A percentile compares a stretch with the other conserved stretches of the same genome.
Conservation (phyloP, 352 stramenopile species). For the Phytophthora macrochlamydospora region DNA sequence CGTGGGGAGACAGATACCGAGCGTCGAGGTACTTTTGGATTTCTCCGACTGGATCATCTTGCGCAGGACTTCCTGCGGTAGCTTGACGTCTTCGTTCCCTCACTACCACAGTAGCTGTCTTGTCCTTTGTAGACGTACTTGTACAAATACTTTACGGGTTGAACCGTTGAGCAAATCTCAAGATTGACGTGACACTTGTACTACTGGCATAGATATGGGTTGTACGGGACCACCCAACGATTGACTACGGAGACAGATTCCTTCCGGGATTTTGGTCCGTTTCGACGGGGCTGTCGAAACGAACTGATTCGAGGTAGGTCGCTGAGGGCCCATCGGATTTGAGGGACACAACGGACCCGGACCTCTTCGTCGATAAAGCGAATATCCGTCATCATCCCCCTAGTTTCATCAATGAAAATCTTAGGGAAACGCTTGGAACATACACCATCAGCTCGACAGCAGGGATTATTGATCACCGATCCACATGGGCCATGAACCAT, state of each 20-base stretch:
- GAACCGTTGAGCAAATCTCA: slow-evolving; percentile 43
- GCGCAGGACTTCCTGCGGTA: not conserved
- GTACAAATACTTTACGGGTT: slow-evolving; percentile 62
- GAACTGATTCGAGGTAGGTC: not conserved
- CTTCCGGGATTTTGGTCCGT: not conserved
- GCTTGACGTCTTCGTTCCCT: not conserved
- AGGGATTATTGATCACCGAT: too few relatives aligned
- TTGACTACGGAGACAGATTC: slow-evolving; percentile 16
- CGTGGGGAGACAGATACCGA: slow-evolving; percentile 1
- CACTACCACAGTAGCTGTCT: slow-evolving; percentile 28
- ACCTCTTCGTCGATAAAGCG: too few relatives aligned
- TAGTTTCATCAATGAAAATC: too few relatives aligned
- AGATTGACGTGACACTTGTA: slow-evolving; percentile 68
- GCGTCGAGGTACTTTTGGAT: slow-evolving; percentile 6
- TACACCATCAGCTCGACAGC: too few relatives aligned
- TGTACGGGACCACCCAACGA: slow-evolving; percentile 62
- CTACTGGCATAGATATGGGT: slow-evolving; percentile 50
- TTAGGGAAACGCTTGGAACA: too few relatives aligned
- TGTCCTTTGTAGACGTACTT: slow-evolving; percentile 66
- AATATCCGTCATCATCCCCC: too few relatives aligned
- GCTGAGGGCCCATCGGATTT: too few relatives aligned
- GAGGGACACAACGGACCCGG: too few relatives aligned
- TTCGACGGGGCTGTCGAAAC: not conserved
- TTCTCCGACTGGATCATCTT: not conserved
- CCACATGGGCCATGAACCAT: too few relatives aligned